phyloP scores from a whole-genome alignment of 441 rosid species.

The Macaranga tanarius region DNA sequence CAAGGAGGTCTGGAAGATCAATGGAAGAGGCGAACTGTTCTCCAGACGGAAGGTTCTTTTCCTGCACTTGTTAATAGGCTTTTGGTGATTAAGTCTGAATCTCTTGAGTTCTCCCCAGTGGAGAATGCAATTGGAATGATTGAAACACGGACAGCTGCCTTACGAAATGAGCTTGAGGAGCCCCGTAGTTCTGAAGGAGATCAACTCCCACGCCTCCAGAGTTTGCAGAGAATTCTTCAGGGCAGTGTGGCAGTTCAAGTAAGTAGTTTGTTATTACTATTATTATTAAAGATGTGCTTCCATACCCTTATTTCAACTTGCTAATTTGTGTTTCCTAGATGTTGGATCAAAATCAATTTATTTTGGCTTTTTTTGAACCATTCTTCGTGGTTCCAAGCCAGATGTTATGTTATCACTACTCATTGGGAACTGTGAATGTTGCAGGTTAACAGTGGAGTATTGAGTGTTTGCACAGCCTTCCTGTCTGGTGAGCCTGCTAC shows the following conservation, averaged over 20 bases:
- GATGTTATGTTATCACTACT: background rate
- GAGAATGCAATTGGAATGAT: slow-evolving; percentile 99
- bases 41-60: slow-evolving; percentile 93
- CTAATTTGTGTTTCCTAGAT: no score
- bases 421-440: slow-evolving; percentile 2
- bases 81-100: slow-evolving; percentile 84
- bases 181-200: slow-evolving; percentile 99
- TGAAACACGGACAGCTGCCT: slow-evolving; percentile 93
- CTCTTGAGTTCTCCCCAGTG: slow-evolving; percentile 97
- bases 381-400: background rate
- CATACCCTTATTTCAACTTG: no score
- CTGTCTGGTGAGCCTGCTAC: slow-evolving; percentile 99
- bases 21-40: slow-evolving; percentile 97
- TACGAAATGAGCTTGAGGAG: slow-evolving; percentile 95
- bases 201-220: slow-evolving; percentile 94
- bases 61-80: slow-evolving; percentile 98
- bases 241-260: slow-evolving; percentile 99
- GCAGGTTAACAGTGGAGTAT: slow-evolving; percentile 97
- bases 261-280: slow-evolving; percentile 20
- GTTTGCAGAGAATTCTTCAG: slow-evolving; percentile 97
- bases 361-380: no score
- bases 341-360: no score
- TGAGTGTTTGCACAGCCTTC: slow-evolving; percentile 93
- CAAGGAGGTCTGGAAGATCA: slow-evolving; percentile 99
- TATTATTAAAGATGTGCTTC: no score